These are phyloP conservation scores for Hericium rajendrae DNA, from an alignment of 768 basidiomycete genomes.

Conservation along the genomic window DNA sequence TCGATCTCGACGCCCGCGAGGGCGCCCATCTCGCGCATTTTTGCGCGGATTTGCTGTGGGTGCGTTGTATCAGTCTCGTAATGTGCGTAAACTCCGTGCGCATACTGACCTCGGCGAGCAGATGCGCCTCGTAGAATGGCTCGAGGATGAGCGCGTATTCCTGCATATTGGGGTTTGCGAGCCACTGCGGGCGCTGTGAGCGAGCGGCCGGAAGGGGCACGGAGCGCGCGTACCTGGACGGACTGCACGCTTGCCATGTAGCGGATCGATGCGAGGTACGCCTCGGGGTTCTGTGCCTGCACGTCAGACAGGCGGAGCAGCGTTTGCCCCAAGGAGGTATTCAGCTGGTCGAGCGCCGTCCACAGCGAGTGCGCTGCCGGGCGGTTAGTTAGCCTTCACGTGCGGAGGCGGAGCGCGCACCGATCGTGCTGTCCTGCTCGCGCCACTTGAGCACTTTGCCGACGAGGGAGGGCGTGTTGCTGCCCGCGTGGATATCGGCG, in stretches of 20 bases:
- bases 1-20: conserved; percentile 80
- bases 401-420: conserved; percentile 23
- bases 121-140: conserved; percentile 49
- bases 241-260: conserved; percentile 52
- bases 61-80: not conserved
- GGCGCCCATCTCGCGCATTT: conserved; percentile 81
- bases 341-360: conserved; percentile 52
- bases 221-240: conserved; percentile 34
- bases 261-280: conserved; percentile 49
- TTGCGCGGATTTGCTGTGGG: conserved; percentile 58
- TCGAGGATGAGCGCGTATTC: conserved; percentile 35
- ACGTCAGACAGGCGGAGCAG: conserved; percentile 43
- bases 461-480: conserved; percentile 90
- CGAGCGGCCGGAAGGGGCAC: not conserved
- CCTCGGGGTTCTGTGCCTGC: conserved; percentile 34
- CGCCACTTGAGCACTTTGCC: conserved; percentile 89
- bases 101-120: conserved; percentile 43
- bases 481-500: conserved; percentile 94
- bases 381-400: not conserved
- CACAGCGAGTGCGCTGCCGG: conserved; percentile 52
- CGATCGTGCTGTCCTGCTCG: conserved; percentile 47
- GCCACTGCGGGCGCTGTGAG: conserved; percentile 36
- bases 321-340: conserved; percentile 46
- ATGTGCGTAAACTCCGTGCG: not conserved
- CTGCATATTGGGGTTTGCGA: conserved; percentile 42